Evolutionary conservation across 345 rosid genomes (phyloP).

Genomic region (Populus nigra): DNA sequence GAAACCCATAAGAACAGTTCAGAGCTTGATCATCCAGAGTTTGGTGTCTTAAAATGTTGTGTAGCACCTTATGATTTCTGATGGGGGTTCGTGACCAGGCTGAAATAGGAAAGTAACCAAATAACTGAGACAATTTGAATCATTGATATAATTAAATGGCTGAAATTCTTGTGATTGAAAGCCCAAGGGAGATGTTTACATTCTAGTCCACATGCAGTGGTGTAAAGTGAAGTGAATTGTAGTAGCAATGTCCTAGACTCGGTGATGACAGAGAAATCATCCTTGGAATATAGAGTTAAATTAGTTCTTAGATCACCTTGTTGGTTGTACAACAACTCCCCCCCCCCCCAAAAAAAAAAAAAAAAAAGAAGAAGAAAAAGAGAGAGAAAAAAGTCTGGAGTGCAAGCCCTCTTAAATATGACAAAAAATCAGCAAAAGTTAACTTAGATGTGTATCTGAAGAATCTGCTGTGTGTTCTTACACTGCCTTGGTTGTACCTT

Average conservation of each 20-base stretch:
- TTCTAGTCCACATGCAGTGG: background rate
- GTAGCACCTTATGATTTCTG: background rate
- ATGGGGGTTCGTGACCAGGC: background rate
- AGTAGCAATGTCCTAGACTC: background rate
- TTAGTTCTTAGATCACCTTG: background rate
- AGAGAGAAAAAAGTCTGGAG: no score
- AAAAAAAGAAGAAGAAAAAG: no score
- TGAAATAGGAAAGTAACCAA: conserved; percentile 1
- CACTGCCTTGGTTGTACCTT: no score
- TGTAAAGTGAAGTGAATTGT: background rate
- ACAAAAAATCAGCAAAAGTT: background rate
- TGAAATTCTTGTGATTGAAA: background rate
- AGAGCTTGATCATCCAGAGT: background rate
- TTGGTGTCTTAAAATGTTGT: background rate
- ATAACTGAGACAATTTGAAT: background rate
- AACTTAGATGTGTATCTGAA: background rate
- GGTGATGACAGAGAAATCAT: background rate
- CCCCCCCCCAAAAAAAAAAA: no score
- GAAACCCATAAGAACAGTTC: background rate
- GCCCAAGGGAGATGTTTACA: background rate
- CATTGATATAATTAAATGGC: background rate
- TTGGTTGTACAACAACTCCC: no score
- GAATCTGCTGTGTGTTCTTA: background rate
- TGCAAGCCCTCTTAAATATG: background rate
- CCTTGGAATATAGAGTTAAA: background rate